Conservation (phyloP, 1,284 basidiomycete species). For the Austropuccinia psidii region DNA sequence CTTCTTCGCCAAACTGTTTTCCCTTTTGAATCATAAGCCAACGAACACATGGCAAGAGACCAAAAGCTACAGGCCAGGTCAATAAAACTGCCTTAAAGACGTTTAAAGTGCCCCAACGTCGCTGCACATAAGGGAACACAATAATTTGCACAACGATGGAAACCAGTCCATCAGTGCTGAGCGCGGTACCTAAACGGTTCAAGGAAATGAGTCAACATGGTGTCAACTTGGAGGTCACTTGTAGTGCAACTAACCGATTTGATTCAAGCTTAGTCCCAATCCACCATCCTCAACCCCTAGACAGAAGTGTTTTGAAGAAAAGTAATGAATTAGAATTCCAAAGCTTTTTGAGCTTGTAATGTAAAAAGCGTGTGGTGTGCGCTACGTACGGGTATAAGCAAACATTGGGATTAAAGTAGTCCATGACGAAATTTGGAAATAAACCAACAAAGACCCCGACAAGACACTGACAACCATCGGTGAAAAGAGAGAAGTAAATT, state of each 20-base stretch:
- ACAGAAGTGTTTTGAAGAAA: neutral
- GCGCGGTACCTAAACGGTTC: conserved; percentile 6
- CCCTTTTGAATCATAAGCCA: neutral
- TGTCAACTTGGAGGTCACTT: neutral
- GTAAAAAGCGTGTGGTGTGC: neutral
- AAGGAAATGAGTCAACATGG: neutral
- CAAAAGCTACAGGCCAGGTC: conserved; percentile 1
- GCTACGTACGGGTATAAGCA: conserved; percentile 29
- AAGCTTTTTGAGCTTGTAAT: neutral
- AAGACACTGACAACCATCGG: conserved; percentile 16
- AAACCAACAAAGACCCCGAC: neutral
- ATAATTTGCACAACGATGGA: conserved; percentile 10
- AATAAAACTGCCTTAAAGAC: conserved; percentile 10
- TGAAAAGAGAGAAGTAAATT: neutral
- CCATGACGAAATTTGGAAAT: conserved; percentile 19
- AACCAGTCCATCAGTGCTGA: conserved; percentile 22
- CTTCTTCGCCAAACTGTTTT: neutral
- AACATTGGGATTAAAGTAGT: conserved; percentile 31
- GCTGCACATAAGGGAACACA: conserved; percentile 10
- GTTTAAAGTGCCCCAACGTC: conserved; percentile 18
- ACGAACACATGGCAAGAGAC: neutral
- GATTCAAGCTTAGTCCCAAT: conserved; percentile 12
- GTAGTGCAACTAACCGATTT: conserved; percentile 6
- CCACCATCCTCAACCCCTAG: conserved; percentile 30
- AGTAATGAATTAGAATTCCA: neutral